Percentiles rank a stretch among this genome's conserved stretches.
These are phyloP conservation scores for Brassica rapa DNA, from an alignment of 345 rosid species.

Conservation along the genomic window DNA sequence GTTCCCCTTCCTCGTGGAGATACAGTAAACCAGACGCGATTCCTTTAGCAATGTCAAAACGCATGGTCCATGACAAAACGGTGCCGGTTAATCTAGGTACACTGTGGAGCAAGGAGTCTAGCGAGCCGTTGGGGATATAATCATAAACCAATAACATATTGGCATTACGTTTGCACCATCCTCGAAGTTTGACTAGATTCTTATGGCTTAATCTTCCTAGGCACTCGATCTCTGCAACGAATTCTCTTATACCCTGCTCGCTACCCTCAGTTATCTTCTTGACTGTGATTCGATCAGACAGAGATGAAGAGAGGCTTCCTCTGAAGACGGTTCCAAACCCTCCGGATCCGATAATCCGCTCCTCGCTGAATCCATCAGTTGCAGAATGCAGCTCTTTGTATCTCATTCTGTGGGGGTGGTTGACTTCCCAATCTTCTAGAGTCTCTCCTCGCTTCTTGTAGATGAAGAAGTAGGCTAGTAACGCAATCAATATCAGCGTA, in stretches of 20 bases:
- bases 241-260: no score
- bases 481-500: no score
- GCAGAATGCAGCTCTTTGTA: conserved; percentile 54
- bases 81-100: conserved; percentile 5
- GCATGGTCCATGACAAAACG: conserved; percentile 48
- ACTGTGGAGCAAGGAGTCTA: conserved; percentile 45
- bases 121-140: conserved; percentile 57
- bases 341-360: conserved; percentile 45
- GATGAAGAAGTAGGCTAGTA: no score
- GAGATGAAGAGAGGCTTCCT: conserved; percentile 37
- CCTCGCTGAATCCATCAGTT: conserved; percentile 51
- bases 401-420: conserved; percentile 55
- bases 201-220: no score
- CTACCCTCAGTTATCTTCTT: no score
- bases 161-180: no score
- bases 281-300: no score
- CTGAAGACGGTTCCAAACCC: conserved; percentile 59
- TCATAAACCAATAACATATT: conserved; percentile 44
- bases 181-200: no score
- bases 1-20: conserved; percentile 69
- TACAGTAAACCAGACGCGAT: conserved; percentile 54
- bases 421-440: conserved; percentile 66
- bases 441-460: conserved; percentile 33
- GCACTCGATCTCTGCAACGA: no score
- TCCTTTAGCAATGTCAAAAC: conserved; percentile 52